Evolutionary conservation across 768 basidiomycete species (phyloP), one percentile per base, ranked within the genome.

Genomic region (Boletus vinaceobasis): DNA sequence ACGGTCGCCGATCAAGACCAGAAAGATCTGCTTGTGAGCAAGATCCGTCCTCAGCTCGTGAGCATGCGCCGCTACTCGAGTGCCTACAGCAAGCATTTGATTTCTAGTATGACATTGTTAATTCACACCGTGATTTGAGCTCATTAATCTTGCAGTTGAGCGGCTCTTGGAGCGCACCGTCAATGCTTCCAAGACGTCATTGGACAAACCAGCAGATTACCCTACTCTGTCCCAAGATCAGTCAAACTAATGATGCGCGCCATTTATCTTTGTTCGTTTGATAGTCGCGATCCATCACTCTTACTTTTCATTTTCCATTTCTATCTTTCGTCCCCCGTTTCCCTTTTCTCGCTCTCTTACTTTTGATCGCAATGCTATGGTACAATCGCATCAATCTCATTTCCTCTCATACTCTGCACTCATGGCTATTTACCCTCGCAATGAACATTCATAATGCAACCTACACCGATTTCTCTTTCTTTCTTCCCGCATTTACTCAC

Each of bases 41-140:
- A 79, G 60, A 82, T 92, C 31, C 79, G 81, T 36, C 83, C 86
- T 19, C 83, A 91, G 58, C 75, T 95, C 26, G 74, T 76, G 32
- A 82, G 73, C 66, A 87, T 93, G 78, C 84, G 87, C 48, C 79
- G 81, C 63, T 84, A 83, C 63, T 84, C 88, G 27, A 84, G 82
- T 58, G 79, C 82, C 23, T 87, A 88, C 69, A 87, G 81, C 73
- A 90, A 90, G 73, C 91, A 93, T 65, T 79, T 95, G 48, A 77
- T 80, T 48, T 84, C 90, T 39, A 90, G 90, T 92, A 69, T 57
- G 90, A 66, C 7, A 31, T 21, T 46, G 19, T 35, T 48, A 40
- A 45, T 53, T n/a, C 5, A 21, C 7, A 17, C n/a, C 26, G 23
- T 35, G 32, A 48, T 27, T 38, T 29, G 38, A 39, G 46, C 62